phyloP scores from a whole-genome alignment of 2,329 filamentous ascomycete species.

The Sarocladium oryzae region DNA sequence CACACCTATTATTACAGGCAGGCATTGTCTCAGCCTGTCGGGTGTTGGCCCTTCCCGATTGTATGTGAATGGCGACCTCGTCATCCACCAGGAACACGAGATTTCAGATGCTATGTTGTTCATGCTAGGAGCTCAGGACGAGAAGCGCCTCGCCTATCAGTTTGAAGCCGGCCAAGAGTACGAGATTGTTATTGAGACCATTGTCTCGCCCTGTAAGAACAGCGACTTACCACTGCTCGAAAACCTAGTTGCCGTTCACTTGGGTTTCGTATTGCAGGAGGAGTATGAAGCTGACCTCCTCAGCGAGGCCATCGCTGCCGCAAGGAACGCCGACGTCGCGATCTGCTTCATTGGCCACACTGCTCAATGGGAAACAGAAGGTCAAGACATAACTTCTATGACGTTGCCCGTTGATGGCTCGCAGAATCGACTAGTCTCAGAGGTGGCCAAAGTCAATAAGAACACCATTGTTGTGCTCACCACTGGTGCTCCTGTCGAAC shows the following conservation, averaged over 20 bases:
- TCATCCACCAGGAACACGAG: conserved; percentile 10
- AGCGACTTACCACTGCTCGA: conserved; percentile 22
- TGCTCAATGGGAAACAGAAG: conserved; percentile 59
- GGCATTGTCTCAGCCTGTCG: too few relatives aligned
- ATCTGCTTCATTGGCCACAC: conserved; percentile 27
- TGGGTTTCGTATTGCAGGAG: conserved; percentile 24
- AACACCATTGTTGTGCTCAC: too few relatives aligned
- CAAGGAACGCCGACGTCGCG: too few relatives aligned
- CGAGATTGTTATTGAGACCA: conserved; percentile 23
- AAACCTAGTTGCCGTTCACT: conserved; percentile 14
- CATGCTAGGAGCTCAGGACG: conserved; percentile 16
- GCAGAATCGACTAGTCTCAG: too few relatives aligned
- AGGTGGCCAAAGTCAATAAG: too few relatives aligned
- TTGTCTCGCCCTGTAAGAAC: conserved; percentile 14
- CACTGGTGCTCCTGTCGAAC: conserved; percentile 36
- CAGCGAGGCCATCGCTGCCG: too few relatives aligned
- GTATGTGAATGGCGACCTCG: conserved; percentile 14
- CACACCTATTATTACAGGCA: not conserved
- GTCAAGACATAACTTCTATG: conserved; percentile 61
- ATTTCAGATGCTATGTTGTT: conserved; percentile 9
- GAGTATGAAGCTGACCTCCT: conserved; percentile 30
- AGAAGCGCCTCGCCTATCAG: conserved; percentile 23
- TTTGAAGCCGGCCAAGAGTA: conserved; percentile 24
- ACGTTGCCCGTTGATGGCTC: conserved; percentile 42
- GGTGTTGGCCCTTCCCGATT: not conserved